Percentiles rank a stretch among this genome's conserved stretches.
These are phyloP conservation scores for Grosmannia clavigera DNA, from an alignment of 2,329 filamentous ascomycete species.

Conservation along the genomic window DNA sequence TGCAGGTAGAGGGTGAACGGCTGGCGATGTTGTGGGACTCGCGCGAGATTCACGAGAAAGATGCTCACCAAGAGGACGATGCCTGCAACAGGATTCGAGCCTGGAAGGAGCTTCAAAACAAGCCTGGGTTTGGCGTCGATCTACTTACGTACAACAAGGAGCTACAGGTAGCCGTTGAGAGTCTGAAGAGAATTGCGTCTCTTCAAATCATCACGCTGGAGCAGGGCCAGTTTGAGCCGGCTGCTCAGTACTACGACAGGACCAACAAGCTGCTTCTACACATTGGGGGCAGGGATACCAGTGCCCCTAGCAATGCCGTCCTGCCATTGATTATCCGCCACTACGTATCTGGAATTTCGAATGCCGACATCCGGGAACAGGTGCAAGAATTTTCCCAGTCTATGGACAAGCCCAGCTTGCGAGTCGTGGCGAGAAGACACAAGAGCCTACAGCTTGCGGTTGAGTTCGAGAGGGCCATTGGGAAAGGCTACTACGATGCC, in stretches of 20 bases:
- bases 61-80: conserved; percentile 22
- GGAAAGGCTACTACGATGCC: conserved; percentile 32
- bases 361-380: conserved; percentile 29
- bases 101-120: conserved; percentile 35
- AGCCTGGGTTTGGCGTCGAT: conserved; percentile 28
- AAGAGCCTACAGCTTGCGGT: conserved; percentile 41
- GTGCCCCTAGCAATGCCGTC: conserved; percentile 12
- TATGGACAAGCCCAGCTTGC: conserved; percentile 20
- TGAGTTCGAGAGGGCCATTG: conserved; percentile 42
- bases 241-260: conserved; percentile 35
- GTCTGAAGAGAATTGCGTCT: conserved; percentile 39
- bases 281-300: conserved; percentile 18
- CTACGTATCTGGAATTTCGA: conserved; percentile 42
- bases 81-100: conserved; percentile 23
- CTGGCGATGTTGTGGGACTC: conserved; percentile 34
- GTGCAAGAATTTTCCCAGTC: conserved; percentile 24
- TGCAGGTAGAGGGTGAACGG: conserved; percentile 44
- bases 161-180: conserved; percentile 30
- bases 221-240: conserved; percentile 40
- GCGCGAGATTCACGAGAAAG: conserved; percentile 22
- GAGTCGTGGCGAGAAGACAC: conserved; percentile 34
- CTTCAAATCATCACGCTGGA: conserved; percentile 41
- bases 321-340: conserved; percentile 22
- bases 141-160: conserved; percentile 39
- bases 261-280: conserved; percentile 26